phyloP scores from a whole-genome alignment of 2,329 filamentous ascomycete genomes.

The Stachybotrys elegans region DNA sequence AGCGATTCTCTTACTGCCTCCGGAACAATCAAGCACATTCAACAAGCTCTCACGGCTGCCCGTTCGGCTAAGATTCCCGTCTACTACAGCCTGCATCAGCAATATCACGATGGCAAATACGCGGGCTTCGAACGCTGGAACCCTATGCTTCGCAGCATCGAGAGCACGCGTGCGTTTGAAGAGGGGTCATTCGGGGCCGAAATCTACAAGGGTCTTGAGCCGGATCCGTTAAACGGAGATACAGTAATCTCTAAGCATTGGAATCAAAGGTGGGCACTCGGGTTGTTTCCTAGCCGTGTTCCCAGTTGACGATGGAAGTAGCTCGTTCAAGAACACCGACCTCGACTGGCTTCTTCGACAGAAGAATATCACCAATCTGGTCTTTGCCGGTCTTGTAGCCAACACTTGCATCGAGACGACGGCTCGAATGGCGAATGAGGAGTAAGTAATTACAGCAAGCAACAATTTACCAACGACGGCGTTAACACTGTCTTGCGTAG shows the following conservation, averaged over 20 bases:
- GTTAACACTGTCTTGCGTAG: neutral
- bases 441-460: constrained; percentile 9
- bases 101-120: constrained; percentile 6
- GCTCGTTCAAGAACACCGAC: constrained; percentile 11
- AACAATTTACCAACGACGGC: neutral
- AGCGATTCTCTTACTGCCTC: constrained; percentile 6
- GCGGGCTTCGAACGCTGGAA: constrained; percentile 8
- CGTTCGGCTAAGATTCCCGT: constrained; percentile 8
- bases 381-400: constrained; percentile 11
- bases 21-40: constrained; percentile 7
- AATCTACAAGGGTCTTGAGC: constrained; percentile 10
- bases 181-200: constrained; percentile 12
- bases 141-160: constrained; percentile 1
- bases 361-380: constrained; percentile 10
- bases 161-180: constrained; percentile 3
- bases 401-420: constrained; percentile 14
- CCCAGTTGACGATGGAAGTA: too few species aligned
- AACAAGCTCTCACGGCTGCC: constrained; percentile 6
- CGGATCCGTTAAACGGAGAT: constrained; percentile 12
- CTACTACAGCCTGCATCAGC: constrained; percentile 10
- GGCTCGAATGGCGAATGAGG: constrained; percentile 11
- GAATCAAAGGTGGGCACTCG: constrained; percentile 8
- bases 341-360: constrained; percentile 9
- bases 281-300: too few species aligned
- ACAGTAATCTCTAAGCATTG: constrained; percentile 10